Evolutionary conservation across 345 rosid species (phyloP).

Genomic region (Eucalyptus erythrocorys): DNA sequence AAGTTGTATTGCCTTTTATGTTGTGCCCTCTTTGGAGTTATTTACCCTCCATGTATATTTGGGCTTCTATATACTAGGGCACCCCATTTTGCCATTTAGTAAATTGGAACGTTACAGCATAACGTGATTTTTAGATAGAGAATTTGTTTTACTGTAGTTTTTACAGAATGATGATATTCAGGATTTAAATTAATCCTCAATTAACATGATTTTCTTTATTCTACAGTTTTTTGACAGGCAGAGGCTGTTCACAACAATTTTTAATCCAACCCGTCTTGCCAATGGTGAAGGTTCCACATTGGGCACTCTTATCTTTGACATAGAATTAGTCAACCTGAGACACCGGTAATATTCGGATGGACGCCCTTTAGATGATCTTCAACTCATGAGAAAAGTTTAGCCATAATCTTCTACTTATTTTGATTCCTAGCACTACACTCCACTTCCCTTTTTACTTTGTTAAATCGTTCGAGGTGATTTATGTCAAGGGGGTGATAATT

Average conservation of each 20-base stretch:
- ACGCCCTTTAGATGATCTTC: not conserved
- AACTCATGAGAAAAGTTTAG: not conserved
- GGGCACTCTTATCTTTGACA: slow-evolving; percentile 64
- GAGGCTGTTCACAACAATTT: slow-evolving; percentile 74
- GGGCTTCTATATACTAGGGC: not conserved
- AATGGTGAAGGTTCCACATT: slow-evolving; percentile 78
- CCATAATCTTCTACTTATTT: not conserved
- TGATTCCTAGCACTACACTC: not conserved
- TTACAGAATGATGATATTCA: not conserved
- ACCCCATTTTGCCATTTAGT: not conserved
- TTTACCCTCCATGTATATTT: not conserved
- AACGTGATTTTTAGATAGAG: not conserved
- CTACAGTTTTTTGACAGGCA: slow-evolving; percentile 63
- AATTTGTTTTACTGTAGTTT: not conserved
- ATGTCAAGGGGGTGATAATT: not conserved
- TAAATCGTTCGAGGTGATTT: not conserved
- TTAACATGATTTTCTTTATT: not conserved
- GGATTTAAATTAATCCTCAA: not conserved
- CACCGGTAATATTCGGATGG: slow-evolving; percentile 1
- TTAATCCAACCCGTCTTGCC: slow-evolving; percentile 76
- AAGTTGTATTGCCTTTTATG: not conserved
- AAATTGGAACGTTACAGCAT: not conserved
- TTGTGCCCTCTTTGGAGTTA: not conserved
- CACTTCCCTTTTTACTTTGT: not conserved
- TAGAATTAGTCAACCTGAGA: slow-evolving; percentile 53